These are phyloP conservation scores for Sporothrix schenckii DNA, from an alignment of 2,329 filamentous ascomycete species.

Conservation along the genomic window DNA sequence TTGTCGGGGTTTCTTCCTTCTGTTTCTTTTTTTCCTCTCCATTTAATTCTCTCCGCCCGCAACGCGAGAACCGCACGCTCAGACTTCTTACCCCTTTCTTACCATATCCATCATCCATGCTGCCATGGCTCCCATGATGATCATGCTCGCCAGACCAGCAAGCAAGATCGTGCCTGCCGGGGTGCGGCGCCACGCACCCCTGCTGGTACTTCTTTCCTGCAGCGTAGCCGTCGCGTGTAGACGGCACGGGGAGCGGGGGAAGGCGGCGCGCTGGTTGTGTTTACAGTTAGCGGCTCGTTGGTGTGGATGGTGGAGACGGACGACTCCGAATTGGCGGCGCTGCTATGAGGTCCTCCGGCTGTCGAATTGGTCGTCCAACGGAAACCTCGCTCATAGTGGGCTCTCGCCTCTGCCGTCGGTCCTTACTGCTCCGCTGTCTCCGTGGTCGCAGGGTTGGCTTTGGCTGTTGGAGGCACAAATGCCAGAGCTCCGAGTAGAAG, in stretches of 20 bases:
- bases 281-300: not conserved
- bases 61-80: not conserved
- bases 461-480: not conserved
- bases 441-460: not conserved
- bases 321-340: not conserved
- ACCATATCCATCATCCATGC: not conserved
- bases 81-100: not conserved
- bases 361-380: not conserved
- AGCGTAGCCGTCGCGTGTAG: slow-evolving; percentile 25
- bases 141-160: not conserved
- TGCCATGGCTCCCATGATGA: not conserved
- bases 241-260: slow-evolving; percentile 24
- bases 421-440: not conserved
- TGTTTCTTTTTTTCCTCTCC: not conserved
- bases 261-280: slow-evolving; percentile 15
- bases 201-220: slow-evolving; percentile 3
- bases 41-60: not conserved
- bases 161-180: not conserved
- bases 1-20: not conserved
- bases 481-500: not conserved
- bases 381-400: not conserved
- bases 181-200: slow-evolving; percentile 7
- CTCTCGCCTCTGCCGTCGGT: not conserved
- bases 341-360: not conserved
- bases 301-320: not conserved